Conservation (phyloP, 2,329 filamentous ascomycete species). For the Hypoxylon sp. region DNA sequence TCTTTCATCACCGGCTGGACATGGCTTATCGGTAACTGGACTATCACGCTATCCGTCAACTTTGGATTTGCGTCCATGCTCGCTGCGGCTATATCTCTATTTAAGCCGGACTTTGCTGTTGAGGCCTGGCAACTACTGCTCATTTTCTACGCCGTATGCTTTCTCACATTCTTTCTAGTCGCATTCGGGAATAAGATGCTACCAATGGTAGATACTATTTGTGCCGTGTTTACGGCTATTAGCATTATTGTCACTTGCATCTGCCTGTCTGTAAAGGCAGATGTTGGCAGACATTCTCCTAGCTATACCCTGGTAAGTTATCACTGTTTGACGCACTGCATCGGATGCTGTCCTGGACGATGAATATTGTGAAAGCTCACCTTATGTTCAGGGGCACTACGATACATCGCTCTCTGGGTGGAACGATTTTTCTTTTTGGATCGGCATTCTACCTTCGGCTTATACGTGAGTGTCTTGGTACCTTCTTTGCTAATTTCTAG, state of each 20-base stretch:
- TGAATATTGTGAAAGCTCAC: not conserved
- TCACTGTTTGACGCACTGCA: not conserved
- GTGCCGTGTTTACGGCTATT: slow-evolving; percentile 68
- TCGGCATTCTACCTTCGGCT: slow-evolving; percentile 71
- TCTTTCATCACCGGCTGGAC: slow-evolving; percentile 69
- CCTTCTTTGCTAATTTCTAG: too few species aligned
- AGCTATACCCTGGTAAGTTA: slow-evolving; percentile 61
- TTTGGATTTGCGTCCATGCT: slow-evolving; percentile 70
- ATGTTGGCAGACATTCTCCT: slow-evolving; percentile 66
- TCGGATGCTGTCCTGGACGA: not conserved
- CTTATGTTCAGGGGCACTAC: slow-evolving; percentile 62
- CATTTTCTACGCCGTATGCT: slow-evolving; percentile 73
- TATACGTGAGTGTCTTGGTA: slow-evolving; percentile 59
- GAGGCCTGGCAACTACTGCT: slow-evolving; percentile 71
- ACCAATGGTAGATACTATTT: slow-evolving; percentile 71
- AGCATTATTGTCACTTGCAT: slow-evolving; percentile 71
- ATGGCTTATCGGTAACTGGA: slow-evolving; percentile 68
- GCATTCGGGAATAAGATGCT: slow-evolving; percentile 70
- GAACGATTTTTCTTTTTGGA: slow-evolving; percentile 73
- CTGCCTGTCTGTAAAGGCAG: slow-evolving; percentile 67
- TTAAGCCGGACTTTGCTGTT: slow-evolving; percentile 67
- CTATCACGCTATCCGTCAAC: slow-evolving; percentile 67
- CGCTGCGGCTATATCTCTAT: slow-evolving; percentile 66
- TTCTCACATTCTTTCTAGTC: slow-evolving; percentile 69
- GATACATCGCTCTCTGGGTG: slow-evolving; percentile 70